Percentiles rank a stretch among this genome's conserved stretches.
Conservation (phyloP, 2,329 filamentous ascomycete species). For the Botrytis fabae region DNA sequence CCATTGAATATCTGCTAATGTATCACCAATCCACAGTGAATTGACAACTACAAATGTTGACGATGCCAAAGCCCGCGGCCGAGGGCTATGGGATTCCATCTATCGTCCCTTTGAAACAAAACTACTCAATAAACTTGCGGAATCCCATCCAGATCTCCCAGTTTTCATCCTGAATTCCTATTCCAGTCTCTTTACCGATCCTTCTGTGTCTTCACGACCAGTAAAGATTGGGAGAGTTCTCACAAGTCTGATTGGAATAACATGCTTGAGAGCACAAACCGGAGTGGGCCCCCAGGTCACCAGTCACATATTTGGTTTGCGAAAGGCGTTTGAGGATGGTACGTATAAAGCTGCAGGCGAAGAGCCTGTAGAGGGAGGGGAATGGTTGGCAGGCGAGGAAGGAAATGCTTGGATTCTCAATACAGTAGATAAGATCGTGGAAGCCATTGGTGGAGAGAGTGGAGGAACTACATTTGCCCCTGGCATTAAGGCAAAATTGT, state of each 20-base stretch:
- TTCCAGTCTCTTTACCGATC: conserved; percentile 70
- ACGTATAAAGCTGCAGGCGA: conserved; percentile 50
- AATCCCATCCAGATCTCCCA: conserved; percentile 78
- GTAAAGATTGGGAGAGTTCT: conserved; percentile 66
- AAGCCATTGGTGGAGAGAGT: conserved; percentile 49
- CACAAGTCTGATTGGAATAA: conserved; percentile 71
- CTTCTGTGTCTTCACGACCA: conserved; percentile 46
- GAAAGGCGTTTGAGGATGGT: conserved; percentile 73
- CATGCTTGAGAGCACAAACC: conserved; percentile 74
- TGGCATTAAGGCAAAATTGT: conserved; percentile 36
- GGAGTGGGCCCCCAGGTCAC: conserved; percentile 81
- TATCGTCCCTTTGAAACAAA: conserved; percentile 75
- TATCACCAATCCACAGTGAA: conserved; percentile 21
- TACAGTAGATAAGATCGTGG: conserved; percentile 61
- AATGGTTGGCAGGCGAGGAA: conserved; percentile 65
- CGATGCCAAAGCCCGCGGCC: conserved; percentile 57
- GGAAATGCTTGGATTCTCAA: conserved; percentile 64
- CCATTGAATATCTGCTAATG: conserved; percentile 1
- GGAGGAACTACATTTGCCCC: conserved; percentile 51
- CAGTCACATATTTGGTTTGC: conserved; percentile 77
- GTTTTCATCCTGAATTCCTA: conserved; percentile 80
- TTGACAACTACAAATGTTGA: conserved; percentile 51
- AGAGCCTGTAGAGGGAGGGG: conserved; percentile 50
- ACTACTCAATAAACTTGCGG: conserved; percentile 67
- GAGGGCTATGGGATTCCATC: conserved; percentile 70